Evolutionary conservation across 306 rosid species (phyloP).

Genomic region (Lablab purpureus): DNA sequence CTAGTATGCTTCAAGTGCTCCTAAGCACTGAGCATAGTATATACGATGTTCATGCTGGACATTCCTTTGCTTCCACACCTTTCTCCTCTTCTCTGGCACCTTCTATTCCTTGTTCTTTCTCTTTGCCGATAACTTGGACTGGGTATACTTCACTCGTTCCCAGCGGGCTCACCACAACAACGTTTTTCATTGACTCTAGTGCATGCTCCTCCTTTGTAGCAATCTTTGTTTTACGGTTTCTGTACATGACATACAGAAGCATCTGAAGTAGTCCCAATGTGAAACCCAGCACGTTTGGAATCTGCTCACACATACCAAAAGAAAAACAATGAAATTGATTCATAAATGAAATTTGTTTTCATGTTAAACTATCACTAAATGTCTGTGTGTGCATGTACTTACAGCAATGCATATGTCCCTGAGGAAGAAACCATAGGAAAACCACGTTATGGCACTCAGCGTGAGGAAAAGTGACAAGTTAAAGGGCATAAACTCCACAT

Average conservation of each 20-base stretch:
- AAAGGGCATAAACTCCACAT: constrained; percentile 87
- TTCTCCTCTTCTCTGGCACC: constrained; percentile 4
- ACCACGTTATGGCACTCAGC: constrained; percentile 86
- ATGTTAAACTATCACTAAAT: background rate
- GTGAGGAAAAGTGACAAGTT: constrained; percentile 73
- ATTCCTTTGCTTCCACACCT: background rate
- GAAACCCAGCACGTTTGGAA: constrained; percentile 82
- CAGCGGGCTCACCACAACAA: constrained; percentile 19
- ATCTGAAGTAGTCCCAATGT: constrained; percentile 70
- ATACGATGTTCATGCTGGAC: background rate
- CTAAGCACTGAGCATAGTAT: background rate
- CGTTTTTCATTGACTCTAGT: constrained; percentile 34
- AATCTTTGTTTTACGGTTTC: constrained; percentile 13
- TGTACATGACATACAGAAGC: constrained; percentile 68
- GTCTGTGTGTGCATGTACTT: constrained; percentile 36
- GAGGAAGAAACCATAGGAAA: constrained; percentile 64
- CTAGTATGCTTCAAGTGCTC: background rate
- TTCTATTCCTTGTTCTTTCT: background rate
- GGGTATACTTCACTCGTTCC: constrained; percentile 30
- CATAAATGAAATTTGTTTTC: too few species aligned
- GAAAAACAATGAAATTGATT: background rate
- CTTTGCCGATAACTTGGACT: background rate
- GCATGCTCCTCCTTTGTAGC: constrained; percentile 18
- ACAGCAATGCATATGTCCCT: constrained; percentile 77
- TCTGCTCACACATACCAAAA: constrained; percentile 40